Percentiles rank a stretch among this genome's conserved stretches.
Conservation (phyloP, 306 rosid genomes). For the Hylodesmum podocarpum region DNA sequence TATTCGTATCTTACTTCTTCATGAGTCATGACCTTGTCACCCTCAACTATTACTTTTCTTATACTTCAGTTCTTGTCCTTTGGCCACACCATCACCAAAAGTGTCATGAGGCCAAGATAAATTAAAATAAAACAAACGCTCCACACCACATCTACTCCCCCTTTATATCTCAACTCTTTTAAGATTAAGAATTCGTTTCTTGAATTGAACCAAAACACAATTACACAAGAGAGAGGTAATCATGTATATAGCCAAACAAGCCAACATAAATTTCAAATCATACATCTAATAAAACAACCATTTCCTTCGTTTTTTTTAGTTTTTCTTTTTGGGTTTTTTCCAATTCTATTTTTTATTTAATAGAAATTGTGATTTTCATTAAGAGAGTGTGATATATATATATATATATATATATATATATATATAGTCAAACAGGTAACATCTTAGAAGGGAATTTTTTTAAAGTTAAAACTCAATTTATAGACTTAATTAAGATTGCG, state of each 20-base stretch:
- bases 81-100: background rate
- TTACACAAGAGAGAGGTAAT: background rate
- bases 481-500: no score
- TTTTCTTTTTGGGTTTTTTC: no score
- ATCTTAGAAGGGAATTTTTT: no score
- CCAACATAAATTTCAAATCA: no score
- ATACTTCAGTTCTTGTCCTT: background rate
- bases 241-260: background rate
- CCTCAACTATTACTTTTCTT: conserved; percentile 25
- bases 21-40: background rate
- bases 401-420: no score
- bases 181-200: background rate
- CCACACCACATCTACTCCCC: background rate
- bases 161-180: background rate
- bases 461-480: no score
- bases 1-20: background rate
- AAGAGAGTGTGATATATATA: no score
- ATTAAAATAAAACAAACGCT: background rate
- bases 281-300: no score
- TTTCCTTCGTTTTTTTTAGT: no score
- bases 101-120: background rate
- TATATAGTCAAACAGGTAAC: no score
- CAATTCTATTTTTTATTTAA: no score
- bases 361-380: no score
- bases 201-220: background rate